A percentile compares a stretch with the other conserved stretches of the same genome.
Evolutionary conservation across 1,139 yeast genomes (phyloP).

Genomic region (Pichia sp.): DNA sequence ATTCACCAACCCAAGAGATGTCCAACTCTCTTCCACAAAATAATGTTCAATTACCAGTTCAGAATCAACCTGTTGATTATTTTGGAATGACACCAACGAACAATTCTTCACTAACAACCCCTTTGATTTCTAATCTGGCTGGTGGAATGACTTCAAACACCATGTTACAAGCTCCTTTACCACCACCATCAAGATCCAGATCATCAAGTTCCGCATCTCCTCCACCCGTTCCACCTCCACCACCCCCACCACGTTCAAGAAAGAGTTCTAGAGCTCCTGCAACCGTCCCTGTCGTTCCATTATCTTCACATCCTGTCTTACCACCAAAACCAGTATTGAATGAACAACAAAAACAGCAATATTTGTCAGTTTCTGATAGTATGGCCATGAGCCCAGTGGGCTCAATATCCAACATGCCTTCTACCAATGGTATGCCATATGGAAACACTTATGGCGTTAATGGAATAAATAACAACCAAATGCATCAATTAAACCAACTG

Average conservation of each 20-base stretch:
- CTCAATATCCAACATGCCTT: neutral
- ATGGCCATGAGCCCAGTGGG: neutral
- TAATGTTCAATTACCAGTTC: neutral
- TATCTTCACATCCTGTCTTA: conserved; percentile 38
- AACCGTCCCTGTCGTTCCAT: neutral
- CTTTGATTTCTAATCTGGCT: neutral
- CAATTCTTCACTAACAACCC: neutral
- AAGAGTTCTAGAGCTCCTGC: conserved; percentile 18
- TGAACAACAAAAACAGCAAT: conserved; percentile 28
- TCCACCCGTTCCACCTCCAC: conserved; percentile 33
- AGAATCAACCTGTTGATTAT: conserved; percentile 2
- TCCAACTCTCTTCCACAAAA: too few species aligned
- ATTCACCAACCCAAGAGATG: neutral
- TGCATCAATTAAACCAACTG: neutral
- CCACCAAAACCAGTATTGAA: conserved; percentile 33
- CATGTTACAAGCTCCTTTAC: conserved; percentile 27
- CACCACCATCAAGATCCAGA: conserved; percentile 18
- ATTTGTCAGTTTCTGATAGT: conserved; percentile 19
- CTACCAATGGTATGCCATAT: neutral
- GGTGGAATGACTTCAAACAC: neutral
- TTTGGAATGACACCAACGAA: conserved; percentile 19
- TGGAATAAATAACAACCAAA: neutral
- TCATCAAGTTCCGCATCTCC: conserved; percentile 13
- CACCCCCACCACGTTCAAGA: conserved; percentile 28
- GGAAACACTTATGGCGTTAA: neutral